Evolutionary conservation across 176 grass and related monocot genomes (phyloP).

Genomic region (Eremochloa ophiuroides): DNA sequence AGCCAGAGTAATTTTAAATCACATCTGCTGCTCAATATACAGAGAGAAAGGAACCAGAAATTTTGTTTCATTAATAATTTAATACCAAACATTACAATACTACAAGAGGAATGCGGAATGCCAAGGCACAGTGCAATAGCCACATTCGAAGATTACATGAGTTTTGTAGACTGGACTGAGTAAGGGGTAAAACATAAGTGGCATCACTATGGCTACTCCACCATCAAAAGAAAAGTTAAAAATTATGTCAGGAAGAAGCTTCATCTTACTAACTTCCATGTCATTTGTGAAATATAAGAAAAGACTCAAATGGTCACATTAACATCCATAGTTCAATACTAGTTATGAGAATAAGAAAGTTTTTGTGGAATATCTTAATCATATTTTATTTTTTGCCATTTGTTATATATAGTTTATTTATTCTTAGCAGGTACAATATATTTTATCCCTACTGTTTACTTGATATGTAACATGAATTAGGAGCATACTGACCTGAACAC

Average conservation of each 20-base stretch:
- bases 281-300: background rate
- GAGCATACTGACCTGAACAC: slow-evolving; percentile 54
- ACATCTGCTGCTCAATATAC: background rate
- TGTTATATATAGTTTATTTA: background rate
- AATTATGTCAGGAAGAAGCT: background rate
- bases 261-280: background rate
- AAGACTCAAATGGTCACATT: background rate
- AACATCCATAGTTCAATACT: background rate
- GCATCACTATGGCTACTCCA: background rate
- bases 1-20: background rate
- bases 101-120: background rate
- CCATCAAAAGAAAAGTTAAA: slow-evolving; percentile 6
- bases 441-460: background rate
- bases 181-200: background rate
- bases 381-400: background rate
- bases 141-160: background rate
- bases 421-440: background rate
- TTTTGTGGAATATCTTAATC: background rate
- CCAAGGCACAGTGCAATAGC: background rate
- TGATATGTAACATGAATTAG: background rate
- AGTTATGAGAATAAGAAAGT: background rate
- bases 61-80: no score
- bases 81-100: background rate
- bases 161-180: background rate
- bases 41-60: no score